phyloP scores from a whole-genome alignment of 169 alveolate species.

The Eimeria maxima region DNA sequence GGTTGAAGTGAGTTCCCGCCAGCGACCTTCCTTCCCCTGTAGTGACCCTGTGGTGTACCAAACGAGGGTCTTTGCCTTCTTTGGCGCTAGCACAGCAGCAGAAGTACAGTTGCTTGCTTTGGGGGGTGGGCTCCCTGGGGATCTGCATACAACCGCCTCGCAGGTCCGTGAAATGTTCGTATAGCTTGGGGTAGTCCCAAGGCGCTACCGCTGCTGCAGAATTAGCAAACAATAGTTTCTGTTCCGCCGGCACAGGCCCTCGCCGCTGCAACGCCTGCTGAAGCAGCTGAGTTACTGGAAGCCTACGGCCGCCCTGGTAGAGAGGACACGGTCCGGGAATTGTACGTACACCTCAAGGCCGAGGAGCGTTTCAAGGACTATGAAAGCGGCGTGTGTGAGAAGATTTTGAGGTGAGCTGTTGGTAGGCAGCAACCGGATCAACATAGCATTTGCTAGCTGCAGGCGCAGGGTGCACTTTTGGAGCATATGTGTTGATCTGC shows the following conservation, averaged over 20 bases:
- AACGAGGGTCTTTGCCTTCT: background rate
- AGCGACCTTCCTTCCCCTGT: background rate
- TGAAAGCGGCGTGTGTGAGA: conserved; percentile 20
- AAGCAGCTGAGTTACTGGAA: conserved; percentile 48
- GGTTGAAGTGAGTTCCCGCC: conserved; percentile 48
- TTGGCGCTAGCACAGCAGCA: background rate
- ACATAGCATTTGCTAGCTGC: background rate
- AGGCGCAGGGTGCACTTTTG: background rate
- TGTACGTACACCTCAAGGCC: conserved; percentile 53
- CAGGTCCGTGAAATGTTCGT: background rate
- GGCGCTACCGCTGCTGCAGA: background rate
- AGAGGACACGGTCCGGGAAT: conserved; percentile 51
- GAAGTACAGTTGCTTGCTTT: background rate
- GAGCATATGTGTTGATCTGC: background rate
- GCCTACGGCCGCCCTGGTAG: conserved; percentile 50
- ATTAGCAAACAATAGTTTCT: background rate
- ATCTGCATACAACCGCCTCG: background rate
- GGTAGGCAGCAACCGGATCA: background rate
- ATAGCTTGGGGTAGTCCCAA: background rate
- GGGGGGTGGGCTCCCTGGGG: background rate
- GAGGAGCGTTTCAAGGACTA: conserved; percentile 24
- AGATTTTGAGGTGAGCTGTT: conserved; percentile 32
- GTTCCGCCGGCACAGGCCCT: conserved; percentile 59
- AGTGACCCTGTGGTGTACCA: background rate
- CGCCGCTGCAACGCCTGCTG: conserved; percentile 59